Percentiles rank a stretch among this genome's conserved stretches.
Conservation (phyloP, 2,329 filamentous ascomycete genomes). For the Fusarium pseudograminearum region DNA sequence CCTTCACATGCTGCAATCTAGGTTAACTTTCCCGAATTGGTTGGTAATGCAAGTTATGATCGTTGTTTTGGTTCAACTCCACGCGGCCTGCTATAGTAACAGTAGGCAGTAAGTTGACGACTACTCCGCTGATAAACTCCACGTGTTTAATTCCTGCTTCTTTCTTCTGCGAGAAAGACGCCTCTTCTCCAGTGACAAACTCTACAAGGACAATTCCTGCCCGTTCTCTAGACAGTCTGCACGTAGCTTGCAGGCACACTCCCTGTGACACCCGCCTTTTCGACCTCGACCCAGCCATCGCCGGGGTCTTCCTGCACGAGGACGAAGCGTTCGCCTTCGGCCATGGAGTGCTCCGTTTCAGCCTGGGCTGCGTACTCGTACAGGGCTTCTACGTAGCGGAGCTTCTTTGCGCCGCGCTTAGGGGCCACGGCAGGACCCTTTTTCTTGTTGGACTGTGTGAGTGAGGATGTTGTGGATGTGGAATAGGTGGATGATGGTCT, state of each 20-base stretch:
- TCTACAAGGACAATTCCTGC: conserved; percentile 24
- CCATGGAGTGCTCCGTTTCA: conserved; percentile 90
- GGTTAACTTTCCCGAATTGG: too few species aligned
- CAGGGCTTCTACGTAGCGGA: conserved; percentile 91
- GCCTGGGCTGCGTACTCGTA: conserved; percentile 92
- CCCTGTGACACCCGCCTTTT: conserved; percentile 85
- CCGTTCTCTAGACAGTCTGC: conserved; percentile 70
- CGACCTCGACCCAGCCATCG: conserved; percentile 97
- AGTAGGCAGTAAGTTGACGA: too few species aligned
- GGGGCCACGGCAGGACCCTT: conserved; percentile 94
- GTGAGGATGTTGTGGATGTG: conserved; percentile 66
- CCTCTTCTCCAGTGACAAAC: conserved; percentile 5
- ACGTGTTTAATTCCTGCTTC: too few species aligned
- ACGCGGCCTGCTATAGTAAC: too few species aligned
- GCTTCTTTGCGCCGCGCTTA: conserved; percentile 89
- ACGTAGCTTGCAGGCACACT: conserved; percentile 97
- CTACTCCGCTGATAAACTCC: too few species aligned
- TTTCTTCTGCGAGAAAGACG: too few species aligned
- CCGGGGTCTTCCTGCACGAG: conserved; percentile 88
- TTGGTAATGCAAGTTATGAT: too few species aligned
- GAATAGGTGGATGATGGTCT: conserved; percentile 83
- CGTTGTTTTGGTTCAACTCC: too few species aligned
- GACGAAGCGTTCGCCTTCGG: conserved; percentile 90
- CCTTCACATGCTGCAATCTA: neutral
- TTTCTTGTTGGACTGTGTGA: conserved; percentile 70